Percentiles rank a stretch among this genome's conserved stretches.
These are phyloP conservation scores for Ploettnerulaceae sp. DNA, from an alignment of 2,329 filamentous ascomycete species.

Conservation along the genomic window DNA sequence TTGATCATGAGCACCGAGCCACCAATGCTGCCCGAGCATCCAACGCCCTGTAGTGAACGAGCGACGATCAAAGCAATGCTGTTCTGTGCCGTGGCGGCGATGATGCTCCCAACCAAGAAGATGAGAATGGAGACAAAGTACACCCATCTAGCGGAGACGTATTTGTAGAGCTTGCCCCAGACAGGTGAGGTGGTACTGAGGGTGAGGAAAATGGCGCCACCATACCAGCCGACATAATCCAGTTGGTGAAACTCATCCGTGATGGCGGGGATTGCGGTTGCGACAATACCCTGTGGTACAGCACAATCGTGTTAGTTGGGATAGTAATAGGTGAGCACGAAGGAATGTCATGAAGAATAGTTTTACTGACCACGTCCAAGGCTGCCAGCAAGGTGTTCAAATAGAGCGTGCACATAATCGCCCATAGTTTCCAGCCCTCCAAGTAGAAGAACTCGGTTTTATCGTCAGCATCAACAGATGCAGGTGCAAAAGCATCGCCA, in stretches of 20 bases:
- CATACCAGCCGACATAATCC: constrained; percentile 41
- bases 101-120: constrained; percentile 30
- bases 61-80: constrained; percentile 30
- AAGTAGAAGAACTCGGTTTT: background rate
- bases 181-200: constrained; percentile 13
- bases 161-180: constrained; percentile 27
- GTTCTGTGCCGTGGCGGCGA: constrained; percentile 28
- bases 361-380: background rate
- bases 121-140: constrained; percentile 25
- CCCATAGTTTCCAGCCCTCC: background rate
- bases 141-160: constrained; percentile 22
- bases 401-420: background rate
- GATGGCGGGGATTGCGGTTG: constrained; percentile 9
- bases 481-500: background rate
- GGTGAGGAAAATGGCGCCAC: constrained; percentile 29
- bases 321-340: background rate
- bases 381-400: background rate
- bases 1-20: constrained; percentile 40
- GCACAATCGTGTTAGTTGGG: background rate
- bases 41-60: constrained; percentile 29
- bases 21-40: constrained; percentile 26
- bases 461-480: background rate
- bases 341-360: background rate
- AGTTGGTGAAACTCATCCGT: constrained; percentile 10
- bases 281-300: constrained; percentile 6